Conservation (phyloP, 805 yeast species). For the Candida taoyuanica region DNA sequence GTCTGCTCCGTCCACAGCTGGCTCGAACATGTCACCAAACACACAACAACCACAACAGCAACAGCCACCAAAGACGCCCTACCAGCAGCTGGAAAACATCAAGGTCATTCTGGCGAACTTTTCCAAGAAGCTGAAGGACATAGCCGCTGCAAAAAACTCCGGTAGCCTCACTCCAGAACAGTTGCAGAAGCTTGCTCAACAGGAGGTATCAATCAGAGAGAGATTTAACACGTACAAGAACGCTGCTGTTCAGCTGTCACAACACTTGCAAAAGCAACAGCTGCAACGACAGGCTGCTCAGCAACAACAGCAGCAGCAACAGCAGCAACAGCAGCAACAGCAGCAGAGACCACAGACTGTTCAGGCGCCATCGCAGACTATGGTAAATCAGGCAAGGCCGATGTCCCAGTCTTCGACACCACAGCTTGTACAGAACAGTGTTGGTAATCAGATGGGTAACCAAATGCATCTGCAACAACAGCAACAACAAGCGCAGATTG, state of each 20-base stretch:
- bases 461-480: conserved; percentile 20
- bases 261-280: conserved; percentile 14
- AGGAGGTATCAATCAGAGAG: conserved; percentile 43
- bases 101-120: conserved; percentile 44
- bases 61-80: conserved; percentile 13
- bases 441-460: conserved; percentile 17
- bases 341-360: conserved; percentile 22
- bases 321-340: conserved; percentile 15
- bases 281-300: conserved; percentile 7
- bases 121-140: conserved; percentile 44
- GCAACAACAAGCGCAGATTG: conserved; percentile 14
- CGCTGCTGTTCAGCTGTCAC: conserved; percentile 31
- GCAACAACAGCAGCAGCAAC: conserved; percentile 16
- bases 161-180: conserved; percentile 43
- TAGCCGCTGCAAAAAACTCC: conserved; percentile 44
- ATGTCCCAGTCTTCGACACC: conserved; percentile 6
- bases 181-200: conserved; percentile 39
- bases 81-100: conserved; percentile 39
- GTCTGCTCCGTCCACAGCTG: conserved; percentile 4
- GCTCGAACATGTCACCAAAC: conserved; percentile 4
- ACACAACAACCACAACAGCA: conserved; percentile 9
- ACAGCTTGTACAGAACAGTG: conserved; percentile 8
- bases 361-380: conserved; percentile 14
- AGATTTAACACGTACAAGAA: conserved; percentile 47
- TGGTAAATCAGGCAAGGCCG: conserved; percentile 6